Base-by-base conservation (phyloP, 2,329 filamentous ascomycete species). In the Beauveria brongniartii region DNA sequence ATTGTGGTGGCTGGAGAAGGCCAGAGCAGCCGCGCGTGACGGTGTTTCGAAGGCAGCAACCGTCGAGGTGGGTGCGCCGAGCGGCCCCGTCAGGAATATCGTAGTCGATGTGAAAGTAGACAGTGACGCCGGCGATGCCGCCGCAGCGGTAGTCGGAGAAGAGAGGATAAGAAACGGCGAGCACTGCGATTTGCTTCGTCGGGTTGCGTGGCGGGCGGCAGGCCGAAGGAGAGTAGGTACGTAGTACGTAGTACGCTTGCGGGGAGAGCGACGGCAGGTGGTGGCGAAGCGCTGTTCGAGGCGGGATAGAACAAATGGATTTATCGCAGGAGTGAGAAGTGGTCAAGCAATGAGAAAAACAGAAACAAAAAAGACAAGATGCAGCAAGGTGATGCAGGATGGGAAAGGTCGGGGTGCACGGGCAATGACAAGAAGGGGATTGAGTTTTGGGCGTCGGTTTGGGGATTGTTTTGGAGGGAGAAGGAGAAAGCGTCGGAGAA, bases 391-490 rank as follows among this genome's bases (percentile, higher is more conserved):
- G 34, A 37, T 37, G 14, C 12, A 44, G 53, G 53, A 46, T 46
- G 37, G 37, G 22, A 43, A 28, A 30, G 12, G 30, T 22, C 34
- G 43, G 51, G 30, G 24, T 37, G 34, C 34, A 12, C 22, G 40
- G 43, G 55, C 46, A 51, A 40, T 57, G 55, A 51, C 22, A 57
- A 26, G 30, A 14, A 34, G 30, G 55, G 46, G 30, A 41, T 28
- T 41, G 46, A 30, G 24, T 41, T 43, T 37, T 30, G 43, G 52
- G 16, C 22, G 54, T 47, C 22, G 43, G 55, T 58, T 51, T 58
- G 46, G 55, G 46, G 34, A 51, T 50, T 50, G 55, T 50, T 50
- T 48, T 41, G 44, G 55, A 62, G 53, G 41, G 46, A 59, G 47
- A 26, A 51, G 56, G 60, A 28, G 30, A 53, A 48, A 47, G 48